Evolutionary conservation across 306 rosid genomes (phyloP), one percentile per base, ranked within the genome.

Genomic region (Nissolia schottii): DNA sequence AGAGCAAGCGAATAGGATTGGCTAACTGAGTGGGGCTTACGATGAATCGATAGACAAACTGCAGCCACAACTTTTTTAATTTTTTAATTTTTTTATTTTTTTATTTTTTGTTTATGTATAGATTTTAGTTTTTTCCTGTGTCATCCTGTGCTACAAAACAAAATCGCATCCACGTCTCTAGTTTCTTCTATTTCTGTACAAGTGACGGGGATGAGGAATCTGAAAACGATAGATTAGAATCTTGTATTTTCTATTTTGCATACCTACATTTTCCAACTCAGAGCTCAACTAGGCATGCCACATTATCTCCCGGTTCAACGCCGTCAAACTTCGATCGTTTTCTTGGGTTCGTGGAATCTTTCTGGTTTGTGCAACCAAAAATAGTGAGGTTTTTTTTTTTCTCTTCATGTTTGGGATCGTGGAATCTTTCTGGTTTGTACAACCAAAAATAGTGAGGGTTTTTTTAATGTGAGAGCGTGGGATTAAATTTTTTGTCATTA

Each of bases 61-160:
- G 63, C 71, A 82, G 84, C 99, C 99, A 91, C 97, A 79, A 64
- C 77, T 63, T 84, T 86, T 82, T 45, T n/a, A n/a, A n/a, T n/a
- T n/a, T n/a, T n/a, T n/a, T n/a, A n/a, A n/a, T n/a, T n/a, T 72
- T 18, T 45, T 4, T n/a, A 0, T 15, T 12, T n/a, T 41, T 41
- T 41, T n/a, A 2, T 12, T 12, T 41, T 41, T 3, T 86, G 38
- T 38, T 55, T 55, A 70, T 50, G 22, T 12, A n/a, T n/a, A 14
- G 37, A 73, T 65, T 73, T 80, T 55, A 56, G 46, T 19, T 51
- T 66, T 64, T 69, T 67, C 75, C n/a, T n/a, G n/a, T 64, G 86
- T 77, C 85, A 77, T 82, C 82, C 73, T 18, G 24, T 37, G 51
- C 57, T 74, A 37, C 61, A 72, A 81, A 79, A 75, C 81, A 85